Evolutionary conservation across 2,329 filamentous ascomycete species (phyloP).

Genomic region (Aureobasidium leucospermi): DNA sequence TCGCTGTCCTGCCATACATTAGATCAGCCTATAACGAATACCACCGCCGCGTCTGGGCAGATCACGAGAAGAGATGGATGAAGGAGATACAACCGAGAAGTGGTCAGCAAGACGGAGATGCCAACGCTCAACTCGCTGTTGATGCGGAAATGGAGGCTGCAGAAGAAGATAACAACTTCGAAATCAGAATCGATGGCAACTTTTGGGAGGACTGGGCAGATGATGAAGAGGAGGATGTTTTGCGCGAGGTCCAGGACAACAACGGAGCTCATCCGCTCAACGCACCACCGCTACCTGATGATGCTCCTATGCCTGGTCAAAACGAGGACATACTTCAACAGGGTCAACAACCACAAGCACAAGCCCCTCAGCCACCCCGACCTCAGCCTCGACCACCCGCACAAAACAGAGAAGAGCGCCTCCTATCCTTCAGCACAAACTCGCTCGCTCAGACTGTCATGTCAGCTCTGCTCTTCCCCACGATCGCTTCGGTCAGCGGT

Average conservation of each 20-base stretch:
- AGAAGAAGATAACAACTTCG: conserved; percentile 26
- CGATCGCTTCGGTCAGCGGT: conserved; percentile 71
- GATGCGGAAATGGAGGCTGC: conserved; percentile 18
- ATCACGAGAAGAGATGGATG: conserved; percentile 53
- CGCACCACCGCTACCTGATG: conserved; percentile 12
- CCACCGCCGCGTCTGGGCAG: conserved; percentile 53
- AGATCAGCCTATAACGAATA: conserved; percentile 56
- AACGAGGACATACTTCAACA: conserved; percentile 14
- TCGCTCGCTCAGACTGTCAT: conserved; percentile 54
- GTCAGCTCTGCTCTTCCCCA: conserved; percentile 71
- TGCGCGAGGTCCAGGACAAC: conserved; percentile 13
- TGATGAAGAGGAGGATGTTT: conserved; percentile 27
- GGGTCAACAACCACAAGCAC: conserved; percentile 18
- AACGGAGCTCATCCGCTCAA: conserved; percentile 18
- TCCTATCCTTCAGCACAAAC: conserved; percentile 46
- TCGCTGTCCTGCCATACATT: conserved; percentile 59
- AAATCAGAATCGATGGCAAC: conserved; percentile 29
- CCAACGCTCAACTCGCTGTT: conserved; percentile 16
- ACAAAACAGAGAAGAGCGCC: conserved; percentile 28
- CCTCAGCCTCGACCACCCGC: conserved; percentile 16
- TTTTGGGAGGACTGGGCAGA: conserved; percentile 38
- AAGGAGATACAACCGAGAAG: conserved; percentile 53
- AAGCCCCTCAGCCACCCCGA: not conserved
- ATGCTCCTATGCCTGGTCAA: conserved; percentile 6
- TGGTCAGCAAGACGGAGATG: conserved; percentile 23